Evolutionary conservation across 176 grass and related monocot species (phyloP).

Genomic region (Rhynchospora breviuscula): DNA sequence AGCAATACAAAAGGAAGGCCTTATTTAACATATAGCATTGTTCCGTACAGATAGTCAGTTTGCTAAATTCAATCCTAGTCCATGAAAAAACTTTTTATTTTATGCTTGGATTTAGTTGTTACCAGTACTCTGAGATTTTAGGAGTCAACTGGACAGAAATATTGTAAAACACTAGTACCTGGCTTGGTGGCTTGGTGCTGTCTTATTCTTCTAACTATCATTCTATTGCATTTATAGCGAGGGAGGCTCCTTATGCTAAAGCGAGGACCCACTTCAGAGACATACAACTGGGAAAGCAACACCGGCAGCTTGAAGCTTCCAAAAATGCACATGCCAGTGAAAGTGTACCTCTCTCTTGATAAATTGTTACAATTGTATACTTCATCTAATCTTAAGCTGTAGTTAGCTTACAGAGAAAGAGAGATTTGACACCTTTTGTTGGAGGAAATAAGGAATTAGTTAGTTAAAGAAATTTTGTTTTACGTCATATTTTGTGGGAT

Average conservation of each 20-base stretch:
- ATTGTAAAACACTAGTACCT: not conserved
- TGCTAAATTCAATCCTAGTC: not conserved
- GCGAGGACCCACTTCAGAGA: slow-evolving; percentile 79
- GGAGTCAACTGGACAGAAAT: not conserved
- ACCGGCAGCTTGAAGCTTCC: slow-evolving; percentile 44
- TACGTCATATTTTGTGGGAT: not conserved
- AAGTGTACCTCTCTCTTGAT: slow-evolving; percentile 24
- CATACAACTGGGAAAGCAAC: slow-evolving; percentile 76
- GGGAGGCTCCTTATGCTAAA: slow-evolving; percentile 98
- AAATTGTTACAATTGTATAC: not conserved
- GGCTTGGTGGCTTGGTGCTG: not conserved
- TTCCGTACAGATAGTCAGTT: not conserved
- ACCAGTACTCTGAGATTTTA: not conserved
- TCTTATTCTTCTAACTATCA: not conserved
- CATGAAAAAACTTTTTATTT: not conserved
- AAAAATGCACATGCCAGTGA: slow-evolving; percentile 13
- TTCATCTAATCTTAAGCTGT: slow-evolving; percentile 11
- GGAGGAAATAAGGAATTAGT: slow-evolving; percentile 1
- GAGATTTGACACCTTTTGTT: not conserved
- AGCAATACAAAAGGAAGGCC: not conserved
- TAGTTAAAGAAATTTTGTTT: slow-evolving; percentile 18
- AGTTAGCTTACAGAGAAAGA: slow-evolving; percentile 4
- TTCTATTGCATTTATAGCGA: slow-evolving; percentile 38
- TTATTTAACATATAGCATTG: not conserved
- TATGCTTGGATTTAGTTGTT: not conserved